Evolutionary conservation across 2,329 filamentous ascomycete genomes (phyloP).

Genomic region (Penicillium sp.): DNA sequence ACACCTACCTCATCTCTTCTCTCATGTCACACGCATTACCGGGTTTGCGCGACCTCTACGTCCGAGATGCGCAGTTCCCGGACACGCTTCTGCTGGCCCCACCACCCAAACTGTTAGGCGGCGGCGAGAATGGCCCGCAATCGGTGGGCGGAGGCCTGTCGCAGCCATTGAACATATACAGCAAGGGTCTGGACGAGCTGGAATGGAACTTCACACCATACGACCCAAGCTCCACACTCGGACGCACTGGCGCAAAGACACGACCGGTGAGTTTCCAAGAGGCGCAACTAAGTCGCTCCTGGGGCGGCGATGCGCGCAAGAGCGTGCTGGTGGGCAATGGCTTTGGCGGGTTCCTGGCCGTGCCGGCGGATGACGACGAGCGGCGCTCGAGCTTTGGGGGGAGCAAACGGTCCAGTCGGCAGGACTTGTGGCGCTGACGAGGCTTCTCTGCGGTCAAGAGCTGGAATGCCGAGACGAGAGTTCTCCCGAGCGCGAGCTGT

Average conservation of each 20-base stretch:
- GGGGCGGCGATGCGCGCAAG: constrained; percentile 59
- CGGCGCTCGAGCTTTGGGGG: constrained; percentile 37
- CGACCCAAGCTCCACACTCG: constrained; percentile 45
- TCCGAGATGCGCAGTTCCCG: constrained; percentile 78
- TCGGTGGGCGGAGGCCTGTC: constrained; percentile 41
- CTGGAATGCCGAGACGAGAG: too few relatives aligned
- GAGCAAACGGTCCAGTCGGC: constrained; percentile 33
- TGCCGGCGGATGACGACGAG: constrained; percentile 53
- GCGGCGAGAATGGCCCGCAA: constrained; percentile 30
- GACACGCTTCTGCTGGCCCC: constrained; percentile 73
- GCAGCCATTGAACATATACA: constrained; percentile 62
- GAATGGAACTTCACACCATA: constrained; percentile 67
- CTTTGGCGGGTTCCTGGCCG: constrained; percentile 63
- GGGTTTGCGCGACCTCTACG: constrained; percentile 72
- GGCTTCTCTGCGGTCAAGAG: too few relatives aligned
- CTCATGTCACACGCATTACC: constrained; percentile 74
- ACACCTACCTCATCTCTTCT: constrained; percentile 80
- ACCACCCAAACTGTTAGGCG: constrained; percentile 55
- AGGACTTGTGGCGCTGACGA: constrained; percentile 41
- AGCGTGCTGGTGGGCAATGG: constrained; percentile 66
- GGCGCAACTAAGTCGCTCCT: constrained; percentile 51
- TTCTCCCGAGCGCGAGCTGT: too few relatives aligned
- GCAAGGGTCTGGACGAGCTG: constrained; percentile 64
- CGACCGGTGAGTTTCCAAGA: constrained; percentile 49
- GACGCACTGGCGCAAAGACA: constrained; percentile 38